Evolutionary conservation across 164 flowering plant species (phyloP).

Genomic region (Pachysandra terminalis): DNA sequence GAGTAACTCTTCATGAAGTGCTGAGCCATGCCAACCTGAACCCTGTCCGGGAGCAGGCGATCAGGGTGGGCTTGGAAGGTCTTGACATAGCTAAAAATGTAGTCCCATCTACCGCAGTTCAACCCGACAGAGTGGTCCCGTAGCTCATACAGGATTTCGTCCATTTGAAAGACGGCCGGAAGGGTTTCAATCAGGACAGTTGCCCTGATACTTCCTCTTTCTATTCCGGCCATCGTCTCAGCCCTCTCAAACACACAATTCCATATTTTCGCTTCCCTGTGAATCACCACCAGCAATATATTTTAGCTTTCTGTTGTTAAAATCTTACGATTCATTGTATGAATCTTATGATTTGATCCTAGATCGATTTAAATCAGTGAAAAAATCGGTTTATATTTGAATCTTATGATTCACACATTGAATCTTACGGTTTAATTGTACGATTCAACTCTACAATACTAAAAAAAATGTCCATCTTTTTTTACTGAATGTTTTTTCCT

Average conservation of each 20-base stretch:
- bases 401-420: too few relatives aligned
- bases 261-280: slow-evolving; percentile 93
- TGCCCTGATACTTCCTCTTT: slow-evolving; percentile 79
- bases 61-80: slow-evolving; percentile 86
- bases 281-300: too few relatives aligned
- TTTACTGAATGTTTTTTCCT: too few relatives aligned
- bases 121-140: slow-evolving; percentile 84
- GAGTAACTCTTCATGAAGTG: slow-evolving; percentile 90
- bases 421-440: too few relatives aligned
- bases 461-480: too few relatives aligned
- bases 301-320: too few relatives aligned
- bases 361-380: too few relatives aligned
- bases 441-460: too few relatives aligned
- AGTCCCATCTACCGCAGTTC: slow-evolving; percentile 98
- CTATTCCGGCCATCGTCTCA: slow-evolving; percentile 76
- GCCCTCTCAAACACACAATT: slow-evolving; percentile 82
- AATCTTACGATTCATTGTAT: too few relatives aligned
- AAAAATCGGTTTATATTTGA: too few relatives aligned
- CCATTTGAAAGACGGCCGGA: slow-evolving; percentile 93
- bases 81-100: slow-evolving; percentile 94
- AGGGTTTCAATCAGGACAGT: slow-evolving; percentile 92
- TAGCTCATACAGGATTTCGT: slow-evolving; percentile 83
- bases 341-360: too few relatives aligned
- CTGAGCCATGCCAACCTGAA: slow-evolving; percentile 80
- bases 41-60: slow-evolving; percentile 78